Conservation (phyloP, 768 basidiomycete species). For the Boletus reticulatus region DNA sequence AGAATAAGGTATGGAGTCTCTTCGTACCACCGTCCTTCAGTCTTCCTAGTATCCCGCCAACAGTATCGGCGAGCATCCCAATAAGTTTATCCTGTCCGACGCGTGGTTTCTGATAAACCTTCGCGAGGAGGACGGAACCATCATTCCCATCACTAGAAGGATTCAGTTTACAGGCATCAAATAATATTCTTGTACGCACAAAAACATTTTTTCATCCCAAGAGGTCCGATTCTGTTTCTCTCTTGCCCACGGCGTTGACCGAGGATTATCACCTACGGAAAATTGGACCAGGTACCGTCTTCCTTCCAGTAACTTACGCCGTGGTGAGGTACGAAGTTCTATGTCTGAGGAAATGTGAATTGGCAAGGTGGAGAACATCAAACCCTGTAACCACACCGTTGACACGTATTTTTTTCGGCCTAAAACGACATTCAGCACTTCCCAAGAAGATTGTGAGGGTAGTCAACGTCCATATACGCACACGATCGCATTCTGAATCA, state of each 20-base stretch:
- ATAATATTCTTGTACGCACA: conserved; percentile 6
- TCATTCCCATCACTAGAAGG: conserved; percentile 13
- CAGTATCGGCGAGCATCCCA: conserved; percentile 8
- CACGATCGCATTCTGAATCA: background rate
- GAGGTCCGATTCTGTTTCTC: conserved; percentile 5
- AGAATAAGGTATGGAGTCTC: background rate
- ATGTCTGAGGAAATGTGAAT: conserved; percentile 4
- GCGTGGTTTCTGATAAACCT: conserved; percentile 9
- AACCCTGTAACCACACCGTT: conserved; percentile 2
- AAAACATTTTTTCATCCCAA: conserved; percentile 16
- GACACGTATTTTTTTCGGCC: conserved; percentile 10
- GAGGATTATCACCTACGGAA: conserved; percentile 4
- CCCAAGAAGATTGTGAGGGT: background rate
- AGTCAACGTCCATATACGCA: background rate
- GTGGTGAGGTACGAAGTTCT: conserved; percentile 7
- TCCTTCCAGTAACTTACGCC: background rate
- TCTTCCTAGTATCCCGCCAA: conserved; percentile 9
- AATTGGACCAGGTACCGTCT: conserved; percentile 14
- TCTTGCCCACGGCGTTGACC: conserved; percentile 12
- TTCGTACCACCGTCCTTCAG: conserved; percentile 14
- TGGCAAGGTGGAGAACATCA: background rate
- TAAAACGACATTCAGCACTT: background rate
- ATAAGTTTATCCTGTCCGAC: conserved; percentile 9
- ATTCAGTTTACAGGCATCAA: background rate
- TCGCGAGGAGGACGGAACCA: conserved; percentile 6